Percentiles rank a stretch among this genome's conserved stretches.
Evolutionary conservation across 768 basidiomycete genomes (phyloP).

Genomic region (Amanita muscaria): DNA sequence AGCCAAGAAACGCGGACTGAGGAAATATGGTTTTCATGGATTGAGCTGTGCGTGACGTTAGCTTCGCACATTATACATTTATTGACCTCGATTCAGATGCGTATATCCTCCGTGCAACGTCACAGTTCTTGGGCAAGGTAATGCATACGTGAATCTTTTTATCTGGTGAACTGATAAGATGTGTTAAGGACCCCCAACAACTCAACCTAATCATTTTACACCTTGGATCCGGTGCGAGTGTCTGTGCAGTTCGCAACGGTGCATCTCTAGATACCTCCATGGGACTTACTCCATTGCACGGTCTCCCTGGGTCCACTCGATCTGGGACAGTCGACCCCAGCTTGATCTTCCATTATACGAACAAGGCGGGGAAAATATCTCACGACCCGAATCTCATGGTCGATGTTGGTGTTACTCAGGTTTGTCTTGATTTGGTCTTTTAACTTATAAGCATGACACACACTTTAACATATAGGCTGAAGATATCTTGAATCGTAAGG

Average conservation of each 20-base stretch:
- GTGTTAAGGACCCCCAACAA: constrained; percentile 29
- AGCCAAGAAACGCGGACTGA: constrained; percentile 56
- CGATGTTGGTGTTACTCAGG: constrained; percentile 47
- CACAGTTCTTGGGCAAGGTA: constrained; percentile 50
- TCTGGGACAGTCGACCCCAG: constrained; percentile 78
- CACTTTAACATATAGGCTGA: constrained; percentile 38
- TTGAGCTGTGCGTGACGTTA: constrained; percentile 46
- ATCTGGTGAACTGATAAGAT: not conserved
- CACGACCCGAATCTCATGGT: constrained; percentile 39
- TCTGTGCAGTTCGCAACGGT: constrained; percentile 67
- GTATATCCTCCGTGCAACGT: constrained; percentile 59
- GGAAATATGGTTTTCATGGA: constrained; percentile 92
- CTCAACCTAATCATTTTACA: constrained; percentile 78
- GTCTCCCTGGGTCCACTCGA: constrained; percentile 84
- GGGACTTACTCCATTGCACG: constrained; percentile 87
- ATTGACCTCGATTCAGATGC: constrained; percentile 33
- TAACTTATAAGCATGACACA: not conserved
- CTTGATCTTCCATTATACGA: constrained; percentile 79
- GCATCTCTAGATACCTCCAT: constrained; percentile 80
- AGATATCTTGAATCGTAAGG: constrained; percentile 63
- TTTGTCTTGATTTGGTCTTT: constrained; percentile 10
- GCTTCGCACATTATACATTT: not conserved
- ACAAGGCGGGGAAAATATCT: constrained; percentile 41
- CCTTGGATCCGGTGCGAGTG: constrained; percentile 86
- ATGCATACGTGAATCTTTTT: not conserved